Conservation (phyloP, 2,329 filamentous ascomycete species). For the Aspergillus brunneoviolaceus region DNA sequence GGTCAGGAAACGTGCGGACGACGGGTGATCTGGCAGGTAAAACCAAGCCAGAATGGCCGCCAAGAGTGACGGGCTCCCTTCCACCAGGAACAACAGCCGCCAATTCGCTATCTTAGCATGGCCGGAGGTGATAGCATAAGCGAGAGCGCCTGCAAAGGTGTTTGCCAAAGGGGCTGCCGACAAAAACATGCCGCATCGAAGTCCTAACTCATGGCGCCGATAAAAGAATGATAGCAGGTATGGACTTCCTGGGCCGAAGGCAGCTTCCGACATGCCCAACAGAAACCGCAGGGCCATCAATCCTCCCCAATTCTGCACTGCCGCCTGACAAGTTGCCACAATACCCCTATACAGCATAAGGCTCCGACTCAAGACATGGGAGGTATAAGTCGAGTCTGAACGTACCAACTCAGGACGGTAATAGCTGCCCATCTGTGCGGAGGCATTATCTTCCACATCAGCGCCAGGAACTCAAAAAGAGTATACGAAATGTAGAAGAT, state of each 20-base stretch:
- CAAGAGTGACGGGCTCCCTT: conserved; percentile 61
- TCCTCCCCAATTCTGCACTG: conserved; percentile 45
- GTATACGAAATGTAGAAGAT: conserved; percentile 56
- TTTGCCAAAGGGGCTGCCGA: conserved; percentile 68
- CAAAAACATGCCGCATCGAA: conserved; percentile 57
- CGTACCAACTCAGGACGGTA: conserved; percentile 44
- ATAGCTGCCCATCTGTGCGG: conserved; percentile 47
- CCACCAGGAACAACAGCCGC: conserved; percentile 65
- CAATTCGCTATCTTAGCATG: conserved; percentile 59
- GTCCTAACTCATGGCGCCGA: conserved; percentile 55
- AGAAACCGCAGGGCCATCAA: conserved; percentile 53
- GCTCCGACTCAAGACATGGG: conserved; percentile 13
- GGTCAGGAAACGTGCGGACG: conserved; percentile 55
- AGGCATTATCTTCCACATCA: conserved; percentile 48
- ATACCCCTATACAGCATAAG: conserved; percentile 40
- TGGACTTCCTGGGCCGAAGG: conserved; percentile 48
- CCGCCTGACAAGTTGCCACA: conserved; percentile 49
- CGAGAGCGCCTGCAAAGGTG: conserved; percentile 70
- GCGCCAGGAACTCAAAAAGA: conserved; percentile 40
- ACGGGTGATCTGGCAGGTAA: conserved; percentile 54
- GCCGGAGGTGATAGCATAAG: conserved; percentile 64
- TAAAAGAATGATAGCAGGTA: conserved; percentile 61
- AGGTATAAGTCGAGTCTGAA: conserved; percentile 13
- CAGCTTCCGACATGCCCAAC: conserved; percentile 49
- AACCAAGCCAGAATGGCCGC: conserved; percentile 57